Evolutionary conservation across 2,329 filamentous ascomycete genomes (phyloP).

Genomic region (Exophiala sp.): DNA sequence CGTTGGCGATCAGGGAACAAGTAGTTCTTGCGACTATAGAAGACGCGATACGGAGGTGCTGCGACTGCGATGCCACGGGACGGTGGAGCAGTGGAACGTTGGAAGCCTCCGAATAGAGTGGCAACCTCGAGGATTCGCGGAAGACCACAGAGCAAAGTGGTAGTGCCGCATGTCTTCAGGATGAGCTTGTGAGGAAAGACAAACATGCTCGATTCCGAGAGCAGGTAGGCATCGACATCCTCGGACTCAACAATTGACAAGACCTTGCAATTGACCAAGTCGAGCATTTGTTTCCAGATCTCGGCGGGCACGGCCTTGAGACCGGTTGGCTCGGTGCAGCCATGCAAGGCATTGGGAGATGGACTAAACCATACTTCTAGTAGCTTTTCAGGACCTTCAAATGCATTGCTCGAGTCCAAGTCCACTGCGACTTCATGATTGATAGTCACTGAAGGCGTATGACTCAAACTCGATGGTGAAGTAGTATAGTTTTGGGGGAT

Average conservation of each 20-base stretch:
- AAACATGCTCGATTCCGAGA: slow-evolving; percentile 99
- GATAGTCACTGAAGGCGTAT: slow-evolving; percentile 88
- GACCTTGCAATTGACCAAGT: slow-evolving; percentile 97
- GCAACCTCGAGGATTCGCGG: slow-evolving; percentile 91
- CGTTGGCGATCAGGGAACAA: slow-evolving; percentile 91
- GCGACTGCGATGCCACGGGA: slow-evolving; percentile 67
- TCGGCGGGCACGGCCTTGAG: slow-evolving; percentile 82
- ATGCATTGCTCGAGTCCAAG: slow-evolving; percentile 91
- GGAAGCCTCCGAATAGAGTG: slow-evolving; percentile 81
- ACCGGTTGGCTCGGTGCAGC: slow-evolving; percentile 67
- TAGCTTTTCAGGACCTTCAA: slow-evolving; percentile 96
- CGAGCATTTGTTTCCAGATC: slow-evolving; percentile 93
- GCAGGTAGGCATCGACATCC: slow-evolving; percentile 89
- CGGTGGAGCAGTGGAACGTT: slow-evolving; percentile 67
- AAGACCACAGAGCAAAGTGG: slow-evolving; percentile 83
- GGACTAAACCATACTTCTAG: slow-evolving; percentile 97
- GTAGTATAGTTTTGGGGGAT: slow-evolving; percentile 78
- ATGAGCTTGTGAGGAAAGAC: slow-evolving; percentile 99
- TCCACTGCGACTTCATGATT: slow-evolving; percentile 92
- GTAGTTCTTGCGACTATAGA: slow-evolving; percentile 99
- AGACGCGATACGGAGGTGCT: slow-evolving; percentile 89
- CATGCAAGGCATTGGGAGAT: slow-evolving; percentile 68
- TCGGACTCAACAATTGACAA: slow-evolving; percentile 91
- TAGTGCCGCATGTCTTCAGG: slow-evolving; percentile 96
- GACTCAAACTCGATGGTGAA: slow-evolving; percentile 71